Base-by-base conservation (phyloP, 2,329 filamentous ascomycete genomes). In the Pseudogymnoascus sp. region DNA sequence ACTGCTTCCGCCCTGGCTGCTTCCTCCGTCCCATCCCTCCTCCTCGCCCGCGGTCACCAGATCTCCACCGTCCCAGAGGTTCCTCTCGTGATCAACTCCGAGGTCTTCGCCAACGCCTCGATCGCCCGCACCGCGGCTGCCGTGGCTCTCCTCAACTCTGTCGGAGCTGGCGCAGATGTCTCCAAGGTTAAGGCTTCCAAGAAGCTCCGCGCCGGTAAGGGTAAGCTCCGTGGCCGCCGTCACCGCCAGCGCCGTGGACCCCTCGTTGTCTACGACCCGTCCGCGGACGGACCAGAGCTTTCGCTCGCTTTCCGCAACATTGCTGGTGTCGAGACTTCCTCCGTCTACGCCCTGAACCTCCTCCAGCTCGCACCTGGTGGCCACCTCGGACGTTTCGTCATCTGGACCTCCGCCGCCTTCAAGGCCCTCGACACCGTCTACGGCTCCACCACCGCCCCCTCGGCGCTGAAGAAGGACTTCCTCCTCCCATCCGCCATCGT, bases 301-400 rank as follows among this genome's bases (percentile, higher is more conserved):
- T 84, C 93, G 77, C 86, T 84, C 76, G 93, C 92, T 74, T 97
- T 97, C 91, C 92, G 94, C 85, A 99, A 99, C 89, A 90, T 99
- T 76, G 87, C 94, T 75, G 94, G 94, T 82, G 92, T 97, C 71
- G 94, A 99, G 90, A 96, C 92, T 70, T 92, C 85, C 76, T 88
- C 92, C 71, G 92, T 97, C 79, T 92, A 89, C 81, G 83, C 91
- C 69, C 87, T 99, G 75, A 97, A 97, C 87, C 92, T 97, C 75
- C 91, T 99, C 78, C 94, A 99, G 86, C 91, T 99, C 77, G 94
- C 94, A 71, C 94, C 94, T 72, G 94, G 94, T 85, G 95, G 94
- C 75, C 94, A 99, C 83, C 90, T 99, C 73, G 94, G 94, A 74
- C 94, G 94, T 76, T 99, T 99, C 87, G 86, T 99, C 79, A 85